Base-by-base conservation (phyloP, 2,329 filamentous ascomycete genomes). In the Chrysoporthe cubensis region DNA sequence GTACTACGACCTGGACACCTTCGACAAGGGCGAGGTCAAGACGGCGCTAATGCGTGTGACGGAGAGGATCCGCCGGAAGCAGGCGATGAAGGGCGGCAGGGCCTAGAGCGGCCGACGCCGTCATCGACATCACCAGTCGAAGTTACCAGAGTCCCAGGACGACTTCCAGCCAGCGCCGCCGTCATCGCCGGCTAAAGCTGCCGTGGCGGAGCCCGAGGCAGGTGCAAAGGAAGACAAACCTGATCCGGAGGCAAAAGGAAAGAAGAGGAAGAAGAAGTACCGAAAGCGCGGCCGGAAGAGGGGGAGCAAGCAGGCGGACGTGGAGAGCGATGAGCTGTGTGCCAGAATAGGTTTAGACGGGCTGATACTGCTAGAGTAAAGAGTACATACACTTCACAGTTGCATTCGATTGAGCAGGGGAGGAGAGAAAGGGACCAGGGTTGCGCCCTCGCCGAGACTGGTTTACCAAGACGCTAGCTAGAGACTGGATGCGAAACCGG, bases 21-120 rank as follows among this genome's bases (percentile, higher is more conserved):
- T 98, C 79, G 88, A 87, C 63, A 93, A 97, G 78, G 93, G 94
- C 64, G 94, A 97, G 69, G 90, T 97, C 72, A 94, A 91, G 81
- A 89, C 87, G 48, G 87, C 88, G 3, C 80, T 91, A 43, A 80
- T 83, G 70, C 80, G 85, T 32, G 83, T 88, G 0, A 78, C 81
- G 1, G 87, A 90, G 71, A 90, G 86, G 81, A 83, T 88, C 75
- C 84, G 83, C 72, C 82, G 89, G 67, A 87, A 85, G 74, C 82
- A 86, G 73, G 85, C 86, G 32, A 84, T 85, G 80, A 87, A 79
- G 83, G 78, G 79, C 11, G 80, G 80, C 65, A 60, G 66, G 56
- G 69, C 57, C 44, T 71, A 70, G 21, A 21, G 46, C 54, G 14
- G 8, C 44, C 32, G 44, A 11, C 44, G 60, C 32, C 46, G 26